Evolutionary conservation across 495 filamentous ascomycete species (phyloP).

Genomic region (Aspergillus bertholletiae): DNA sequence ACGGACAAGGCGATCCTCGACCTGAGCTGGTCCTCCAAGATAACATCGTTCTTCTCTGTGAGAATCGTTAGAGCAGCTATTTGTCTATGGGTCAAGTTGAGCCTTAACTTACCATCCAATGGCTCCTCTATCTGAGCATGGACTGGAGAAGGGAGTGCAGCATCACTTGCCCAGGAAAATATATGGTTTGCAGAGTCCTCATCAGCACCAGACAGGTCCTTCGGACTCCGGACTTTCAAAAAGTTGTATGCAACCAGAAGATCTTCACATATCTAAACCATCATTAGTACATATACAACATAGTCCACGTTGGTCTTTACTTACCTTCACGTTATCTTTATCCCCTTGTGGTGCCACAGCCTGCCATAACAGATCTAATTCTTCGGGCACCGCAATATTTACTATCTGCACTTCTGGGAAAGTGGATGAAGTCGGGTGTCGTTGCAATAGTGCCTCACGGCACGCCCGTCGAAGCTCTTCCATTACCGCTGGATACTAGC

Average conservation of each 20-base stretch:
- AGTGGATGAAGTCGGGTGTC: slow-evolving; percentile 9
- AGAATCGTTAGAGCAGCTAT: not conserved
- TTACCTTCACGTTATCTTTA: slow-evolving; percentile 22
- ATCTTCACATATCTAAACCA: slow-evolving; percentile 26
- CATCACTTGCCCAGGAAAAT: slow-evolving; percentile 32
- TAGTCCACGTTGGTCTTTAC: not conserved
- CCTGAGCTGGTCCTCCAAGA: slow-evolving; percentile 20
- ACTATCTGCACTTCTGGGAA: slow-evolving; percentile 11
- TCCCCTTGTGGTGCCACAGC: slow-evolving; percentile 25
- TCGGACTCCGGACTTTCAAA: slow-evolving; percentile 18
- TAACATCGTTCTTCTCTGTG: slow-evolving; percentile 14
- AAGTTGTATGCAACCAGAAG: slow-evolving; percentile 27
- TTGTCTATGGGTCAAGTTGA: not conserved
- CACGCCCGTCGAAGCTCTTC: slow-evolving; percentile 31
- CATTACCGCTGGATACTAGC: slow-evolving; percentile 15
- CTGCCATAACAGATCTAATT: slow-evolving; percentile 27
- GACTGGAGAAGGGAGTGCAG: slow-evolving; percentile 31
- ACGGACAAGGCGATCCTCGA: slow-evolving; percentile 30
- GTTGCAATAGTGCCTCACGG: slow-evolving; percentile 21
- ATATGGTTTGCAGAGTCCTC: slow-evolving; percentile 23
- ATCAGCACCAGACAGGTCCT: slow-evolving; percentile 21
- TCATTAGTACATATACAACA: slow-evolving; percentile 4
- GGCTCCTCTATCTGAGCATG: slow-evolving; percentile 29
- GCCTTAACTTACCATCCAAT: slow-evolving; percentile 20
- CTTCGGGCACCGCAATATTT: slow-evolving; percentile 5